Percentiles rank a stretch among this genome's conserved stretches.
These are phyloP conservation scores for Gossypium gossypioides DNA, from an alignment of 441 rosid genomes.

Conservation along the genomic window DNA sequence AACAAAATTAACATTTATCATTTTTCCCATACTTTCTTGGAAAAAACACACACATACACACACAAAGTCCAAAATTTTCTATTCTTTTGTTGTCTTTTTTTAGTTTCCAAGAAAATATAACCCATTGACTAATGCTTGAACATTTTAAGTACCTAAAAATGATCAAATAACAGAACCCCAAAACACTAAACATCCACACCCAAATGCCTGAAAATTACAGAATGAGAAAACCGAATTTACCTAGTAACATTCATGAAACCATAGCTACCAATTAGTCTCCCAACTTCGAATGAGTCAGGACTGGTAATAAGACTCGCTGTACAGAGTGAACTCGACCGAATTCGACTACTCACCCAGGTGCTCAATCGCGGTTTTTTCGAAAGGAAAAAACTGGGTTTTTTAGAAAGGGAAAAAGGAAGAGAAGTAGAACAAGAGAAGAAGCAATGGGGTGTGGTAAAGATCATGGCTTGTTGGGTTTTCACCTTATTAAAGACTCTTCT, in stretches of 20 bases:
- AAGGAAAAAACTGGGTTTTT: not conserved
- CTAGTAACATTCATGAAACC: conserved; percentile 89
- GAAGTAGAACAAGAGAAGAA: conserved; percentile 12
- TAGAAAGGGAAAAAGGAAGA: conserved; percentile 1
- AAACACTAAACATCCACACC: not conserved
- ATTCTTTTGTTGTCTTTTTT: not conserved
- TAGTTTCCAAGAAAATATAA: not conserved
- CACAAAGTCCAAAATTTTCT: not conserved
- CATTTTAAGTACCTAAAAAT: not conserved
- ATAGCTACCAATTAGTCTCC: conserved; percentile 79
- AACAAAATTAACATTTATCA: not conserved
- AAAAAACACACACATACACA: not conserved
- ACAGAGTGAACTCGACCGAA: conserved; percentile 29
- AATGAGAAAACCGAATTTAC: conserved; percentile 12
- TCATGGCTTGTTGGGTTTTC: conserved; percentile 16
- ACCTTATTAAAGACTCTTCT: too few species aligned
- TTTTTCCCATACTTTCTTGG: not conserved
- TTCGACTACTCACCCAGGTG: conserved; percentile 13
- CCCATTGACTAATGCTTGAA: not conserved
- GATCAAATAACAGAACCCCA: not conserved
- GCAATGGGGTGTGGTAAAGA: conserved; percentile 16
- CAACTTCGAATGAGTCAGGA: conserved; percentile 80
- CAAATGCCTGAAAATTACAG: not conserved
- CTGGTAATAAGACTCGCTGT: conserved; percentile 53
- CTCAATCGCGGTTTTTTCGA: not conserved